Base-by-base conservation (phyloP, 139 green algal genomes). In the Chlamydomonas eustigma region DNA sequence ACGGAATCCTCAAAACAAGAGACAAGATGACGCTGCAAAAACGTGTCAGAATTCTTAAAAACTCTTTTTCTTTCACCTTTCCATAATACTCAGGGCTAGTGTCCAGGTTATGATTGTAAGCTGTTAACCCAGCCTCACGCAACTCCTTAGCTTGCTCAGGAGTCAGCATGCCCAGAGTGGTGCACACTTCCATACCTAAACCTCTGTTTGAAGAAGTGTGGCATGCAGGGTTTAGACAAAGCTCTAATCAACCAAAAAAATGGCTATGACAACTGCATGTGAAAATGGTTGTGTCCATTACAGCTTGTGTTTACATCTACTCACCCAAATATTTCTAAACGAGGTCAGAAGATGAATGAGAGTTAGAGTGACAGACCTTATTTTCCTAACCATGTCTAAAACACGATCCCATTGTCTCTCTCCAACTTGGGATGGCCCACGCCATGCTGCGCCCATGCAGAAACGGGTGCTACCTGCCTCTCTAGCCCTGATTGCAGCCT, bases 81-180 rank as follows among this genome's bases (percentile, higher is more conserved):
- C 52, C 52, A 28, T 68, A 68, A 28, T 68, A 97, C 87, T 99
- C 96, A 24, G 89, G 93, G 44, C 76, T 90, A 39, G 96, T 99
- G 92, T 99, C 96, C 69, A 99, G 87, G 87, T 99, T 99, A 89
- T 99, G 96, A 88, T 99, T 99, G 91, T 99, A 99, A 2, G 96
- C 96, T 3, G 94, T 98, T 8, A 99, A 90, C 2, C 96, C 96
- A 1, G 96, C 96, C 33, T 92, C 73, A 4, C 92, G 87, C 76
- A 99, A 86, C 84, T 97, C 68, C 39, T 67, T 50, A 1, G 96
- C 96, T 84, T 98, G 81, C 76, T 91, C 83, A 2, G 80, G 76
- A 0, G 81, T 91, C 38, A 96, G 78, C 92, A 97, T 96, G 64
- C 92, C 92, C 70, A 97, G 87, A 39, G 92, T 97, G 34, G 90